A percentile compares a stretch with the other conserved stretches of the same genome.
phyloP scores from a whole-genome alignment of 106 monocot genomes.

The Iris macrosiphon region DNA sequence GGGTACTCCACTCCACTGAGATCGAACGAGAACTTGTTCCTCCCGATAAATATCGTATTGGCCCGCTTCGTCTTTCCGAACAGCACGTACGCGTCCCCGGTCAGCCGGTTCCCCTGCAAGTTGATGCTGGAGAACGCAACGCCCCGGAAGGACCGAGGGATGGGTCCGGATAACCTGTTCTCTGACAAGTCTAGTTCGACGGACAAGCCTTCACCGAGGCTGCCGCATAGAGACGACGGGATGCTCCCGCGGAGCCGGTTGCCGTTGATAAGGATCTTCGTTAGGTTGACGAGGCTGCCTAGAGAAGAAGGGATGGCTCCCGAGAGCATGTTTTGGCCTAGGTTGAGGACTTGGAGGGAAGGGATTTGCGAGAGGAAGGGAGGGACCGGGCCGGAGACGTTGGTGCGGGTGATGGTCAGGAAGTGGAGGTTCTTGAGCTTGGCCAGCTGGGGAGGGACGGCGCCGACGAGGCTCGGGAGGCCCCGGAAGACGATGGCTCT shows the following conservation, averaged over 20 bases:
- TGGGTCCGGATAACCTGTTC: slow-evolving; percentile 29
- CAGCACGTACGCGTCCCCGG: slow-evolving; percentile 34
- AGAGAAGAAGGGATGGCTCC: slow-evolving; percentile 27
- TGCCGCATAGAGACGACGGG: slow-evolving; percentile 8
- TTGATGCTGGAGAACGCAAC: slow-evolving; percentile 10
- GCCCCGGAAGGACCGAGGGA: slow-evolving; percentile 14
- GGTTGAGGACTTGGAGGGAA: slow-evolving; percentile 15
- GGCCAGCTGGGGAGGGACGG: no score
- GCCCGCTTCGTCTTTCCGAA: slow-evolving; percentile 20
- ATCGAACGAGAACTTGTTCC: slow-evolving; percentile 40
- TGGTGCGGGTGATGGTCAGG: slow-evolving; percentile 23
- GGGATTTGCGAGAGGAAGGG: slow-evolving; percentile 16
- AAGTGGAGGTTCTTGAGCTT: slow-evolving; percentile 5
- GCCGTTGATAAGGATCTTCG: slow-evolving; percentile 21
- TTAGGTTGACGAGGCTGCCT: slow-evolving; percentile 6
- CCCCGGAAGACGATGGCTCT: no score
- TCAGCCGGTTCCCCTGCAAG: slow-evolving; percentile 29
- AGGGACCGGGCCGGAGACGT: slow-evolving; percentile 37
- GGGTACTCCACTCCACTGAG: slow-evolving; percentile 26
- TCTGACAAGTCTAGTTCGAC: slow-evolving; percentile 21
- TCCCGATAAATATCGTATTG: slow-evolving; percentile 13
- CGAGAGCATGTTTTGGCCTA: slow-evolving; percentile 25
- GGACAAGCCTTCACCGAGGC: neutral
- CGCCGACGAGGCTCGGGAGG: no score
- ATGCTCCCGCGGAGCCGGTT: slow-evolving; percentile 39